Base-by-base conservation (phyloP, 441 rosid species). In the Aquilaria agallochum region DNA sequence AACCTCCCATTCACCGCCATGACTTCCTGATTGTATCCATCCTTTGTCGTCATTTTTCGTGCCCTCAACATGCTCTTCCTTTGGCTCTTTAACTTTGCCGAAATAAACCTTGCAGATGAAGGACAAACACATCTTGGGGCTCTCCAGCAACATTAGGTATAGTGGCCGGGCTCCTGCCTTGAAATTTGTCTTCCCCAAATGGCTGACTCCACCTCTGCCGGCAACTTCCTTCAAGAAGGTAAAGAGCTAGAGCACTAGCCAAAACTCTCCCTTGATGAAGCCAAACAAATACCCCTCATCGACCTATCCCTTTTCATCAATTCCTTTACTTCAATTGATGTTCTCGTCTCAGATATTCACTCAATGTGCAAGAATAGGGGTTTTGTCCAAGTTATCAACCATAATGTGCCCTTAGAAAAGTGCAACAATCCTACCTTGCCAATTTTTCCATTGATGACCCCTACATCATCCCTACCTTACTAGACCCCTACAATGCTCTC, bases 301-400 rank as follows among this genome's bases (percentile, higher is more conserved):
- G 88, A 86, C 59, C 88, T 89, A 63, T 78, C 89, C 5, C 50
- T 20, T 7, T 34, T 65, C 30, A 34, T 13, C 11, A 50, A 47
- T 57, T 65, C 74, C 27, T 15, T 10, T 45, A 15, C 8, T 42
- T 49, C 0, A 52, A n/a, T 72, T 7, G 74, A 67, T 1, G 54
- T 32, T 14, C 75, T 78, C 31, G 80, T 74, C 2, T 44, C 60
- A 31, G 62, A 80, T 56, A 66, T 88, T 8, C 75, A 79, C 11
- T 42, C 63, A 2, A 89, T 93, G 0, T 81, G 92, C 83, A 57
- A 66, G 76, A 61, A 72, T 2, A 87, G 96, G 94, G 89, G 90
- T 0, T 90, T 87, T 53, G 83, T 90, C 57, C 84, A 79, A 50
- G 84, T 83, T 60, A 69, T 80, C 68, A 90, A 87, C 73, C 94